Evolutionary conservation across 2,329 filamentous ascomycete genomes (phyloP).

Genomic region (Monosporascus sp.): DNA sequence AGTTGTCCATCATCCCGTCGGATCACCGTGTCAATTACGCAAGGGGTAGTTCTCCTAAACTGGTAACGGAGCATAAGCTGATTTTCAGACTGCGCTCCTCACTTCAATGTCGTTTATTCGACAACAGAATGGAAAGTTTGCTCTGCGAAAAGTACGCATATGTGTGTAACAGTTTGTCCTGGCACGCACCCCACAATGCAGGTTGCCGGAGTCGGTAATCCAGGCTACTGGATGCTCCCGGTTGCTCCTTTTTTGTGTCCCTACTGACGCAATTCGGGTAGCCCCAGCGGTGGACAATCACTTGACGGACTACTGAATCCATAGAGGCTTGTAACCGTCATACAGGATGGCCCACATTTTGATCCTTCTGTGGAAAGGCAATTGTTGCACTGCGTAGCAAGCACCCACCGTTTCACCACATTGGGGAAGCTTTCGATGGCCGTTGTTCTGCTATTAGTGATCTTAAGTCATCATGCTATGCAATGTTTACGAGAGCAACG

Average conservation of each 20-base stretch:
- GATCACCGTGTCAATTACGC: neutral
- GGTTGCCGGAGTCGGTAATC: conserved; percentile 19
- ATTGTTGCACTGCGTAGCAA: neutral
- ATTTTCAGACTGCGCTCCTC: neutral
- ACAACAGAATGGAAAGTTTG: conserved; percentile 4
- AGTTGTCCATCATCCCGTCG: neutral
- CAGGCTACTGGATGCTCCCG: conserved; percentile 11
- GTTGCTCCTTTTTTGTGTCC: conserved; percentile 12
- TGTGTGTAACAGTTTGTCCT: conserved; percentile 13
- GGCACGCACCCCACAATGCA: conserved; percentile 21
- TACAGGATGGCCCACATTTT: neutral
- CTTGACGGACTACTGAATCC: neutral
- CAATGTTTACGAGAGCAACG: neutral
- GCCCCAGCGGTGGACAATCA: neutral
- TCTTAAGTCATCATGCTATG: neutral
- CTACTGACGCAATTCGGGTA: conserved; percentile 14
- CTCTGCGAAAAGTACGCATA: conserved; percentile 6
- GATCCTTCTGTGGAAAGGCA: neutral
- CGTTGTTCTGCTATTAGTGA: neutral
- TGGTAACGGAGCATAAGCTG: neutral
- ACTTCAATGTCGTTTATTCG: conserved; percentile 10
- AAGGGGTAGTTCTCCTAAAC: neutral
- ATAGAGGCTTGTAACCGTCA: neutral
- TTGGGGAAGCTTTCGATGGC: neutral
- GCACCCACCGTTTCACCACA: neutral